Conservation (phyloP, 805 yeast genomes). For the Yarrowia sp. region DNA sequence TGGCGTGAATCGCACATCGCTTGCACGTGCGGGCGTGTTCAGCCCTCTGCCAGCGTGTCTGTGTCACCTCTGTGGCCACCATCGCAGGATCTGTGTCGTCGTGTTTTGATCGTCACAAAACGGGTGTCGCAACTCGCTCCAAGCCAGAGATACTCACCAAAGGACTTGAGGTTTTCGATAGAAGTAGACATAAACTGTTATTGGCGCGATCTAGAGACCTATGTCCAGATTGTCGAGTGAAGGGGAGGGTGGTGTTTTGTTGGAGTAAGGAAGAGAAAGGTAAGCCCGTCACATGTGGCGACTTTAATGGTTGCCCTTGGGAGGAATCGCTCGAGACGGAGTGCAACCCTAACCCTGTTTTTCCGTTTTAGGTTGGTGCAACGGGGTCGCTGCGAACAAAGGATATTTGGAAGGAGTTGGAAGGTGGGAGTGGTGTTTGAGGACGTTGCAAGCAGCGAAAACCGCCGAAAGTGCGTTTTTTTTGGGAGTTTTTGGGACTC, state of each 20-base stretch:
- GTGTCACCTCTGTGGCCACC: too few relatives aligned
- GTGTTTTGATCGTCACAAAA: not conserved
- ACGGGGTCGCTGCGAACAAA: too few relatives aligned
- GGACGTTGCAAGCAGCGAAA: too few relatives aligned
- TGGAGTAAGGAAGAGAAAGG: slow-evolving; percentile 1
- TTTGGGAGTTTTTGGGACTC: too few relatives aligned
- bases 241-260: not conserved
- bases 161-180: slow-evolving; percentile 64
- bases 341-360: slow-evolving; percentile 3
- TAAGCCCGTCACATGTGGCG: slow-evolving; percentile 15
- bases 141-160: slow-evolving; percentile 38
- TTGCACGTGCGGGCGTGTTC: too few relatives aligned
- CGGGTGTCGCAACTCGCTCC: not conserved
- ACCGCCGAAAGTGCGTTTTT: too few relatives aligned
- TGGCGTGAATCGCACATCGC: too few relatives aligned
- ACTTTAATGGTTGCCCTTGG: slow-evolving; percentile 16
- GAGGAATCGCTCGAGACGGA: not conserved
- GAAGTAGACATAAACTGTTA: slow-evolving; percentile 57
- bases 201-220: slow-evolving; percentile 16
- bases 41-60: too few relatives aligned
- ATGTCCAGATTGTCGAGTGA: slow-evolving; percentile 4
- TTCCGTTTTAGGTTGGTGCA: slow-evolving; percentile 10
- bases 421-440: not conserved
- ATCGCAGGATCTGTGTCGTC: not conserved
- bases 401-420: too few relatives aligned